Evolutionary conservation across 306 rosid genomes (phyloP).

Genomic region (Canavalia ensiformis): DNA sequence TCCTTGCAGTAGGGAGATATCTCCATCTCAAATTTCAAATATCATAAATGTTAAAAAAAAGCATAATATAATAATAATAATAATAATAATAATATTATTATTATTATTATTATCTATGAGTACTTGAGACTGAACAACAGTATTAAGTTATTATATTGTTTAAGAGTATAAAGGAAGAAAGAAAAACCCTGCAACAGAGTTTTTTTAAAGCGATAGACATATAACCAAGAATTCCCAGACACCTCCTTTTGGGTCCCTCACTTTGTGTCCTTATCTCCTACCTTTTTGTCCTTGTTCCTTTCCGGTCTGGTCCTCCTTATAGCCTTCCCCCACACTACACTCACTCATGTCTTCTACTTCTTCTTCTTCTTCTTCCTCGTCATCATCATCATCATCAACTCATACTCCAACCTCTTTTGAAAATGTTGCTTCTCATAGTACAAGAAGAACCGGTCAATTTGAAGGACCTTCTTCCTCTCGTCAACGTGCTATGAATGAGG

Average conservation of each 20-base stretch:
- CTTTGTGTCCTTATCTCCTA: slow-evolving; percentile 79
- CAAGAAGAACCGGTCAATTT: slow-evolving; percentile 43
- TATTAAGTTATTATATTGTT: background rate
- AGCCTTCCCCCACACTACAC: slow-evolving; percentile 23
- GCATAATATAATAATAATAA: background rate
- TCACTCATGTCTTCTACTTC: slow-evolving; percentile 64
- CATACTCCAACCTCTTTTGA: slow-evolving; percentile 38
- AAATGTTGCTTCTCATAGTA: slow-evolving; percentile 49
- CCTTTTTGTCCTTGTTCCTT: slow-evolving; percentile 90
- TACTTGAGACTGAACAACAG: no score
- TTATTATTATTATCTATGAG: no score
- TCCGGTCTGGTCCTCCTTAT: slow-evolving; percentile 43
- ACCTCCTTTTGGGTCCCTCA: slow-evolving; percentile 82
- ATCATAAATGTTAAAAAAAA: slow-evolving; percentile 6
- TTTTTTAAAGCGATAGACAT: background rate
- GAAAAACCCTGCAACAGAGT: background rate
- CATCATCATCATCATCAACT: slow-evolving; percentile 45
- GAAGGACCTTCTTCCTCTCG: slow-evolving; percentile 83
- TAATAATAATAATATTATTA: no score
- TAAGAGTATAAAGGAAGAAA: background rate
- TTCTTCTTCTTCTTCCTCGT: slow-evolving; percentile 58
- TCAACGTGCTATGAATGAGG: slow-evolving; percentile 67
- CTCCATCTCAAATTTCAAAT: slow-evolving; percentile 10
- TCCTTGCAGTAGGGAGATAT: slow-evolving; percentile 51
- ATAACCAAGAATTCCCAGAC: slow-evolving; percentile 57